phyloP scores from a whole-genome alignment of 164 flowering plant genomes.

The Tetracentron sinense region DNA sequence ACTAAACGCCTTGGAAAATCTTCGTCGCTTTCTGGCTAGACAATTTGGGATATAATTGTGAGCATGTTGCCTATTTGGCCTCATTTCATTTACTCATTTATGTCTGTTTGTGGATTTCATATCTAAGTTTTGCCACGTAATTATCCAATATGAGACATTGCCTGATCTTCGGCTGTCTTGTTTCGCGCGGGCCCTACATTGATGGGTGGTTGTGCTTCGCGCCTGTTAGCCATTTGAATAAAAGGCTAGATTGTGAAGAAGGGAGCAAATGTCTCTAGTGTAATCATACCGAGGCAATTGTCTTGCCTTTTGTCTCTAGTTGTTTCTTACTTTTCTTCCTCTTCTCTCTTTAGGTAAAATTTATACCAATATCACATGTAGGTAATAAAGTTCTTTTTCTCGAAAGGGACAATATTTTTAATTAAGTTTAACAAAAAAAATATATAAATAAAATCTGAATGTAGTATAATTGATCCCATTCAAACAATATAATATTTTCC shows the following conservation, averaged over 20 bases:
- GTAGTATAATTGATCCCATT: no score
- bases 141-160: conserved; percentile 10
- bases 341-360: neutral
- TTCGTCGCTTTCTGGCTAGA: conserved; percentile 15
- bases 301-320: conserved; percentile 33
- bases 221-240: neutral
- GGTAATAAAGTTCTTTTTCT: no score
- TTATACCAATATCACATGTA: no score
- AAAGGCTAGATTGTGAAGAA: conserved; percentile 5
- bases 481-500: no score
- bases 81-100: neutral
- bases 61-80: conserved; percentile 35
- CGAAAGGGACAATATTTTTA: no score
- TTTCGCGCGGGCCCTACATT: conserved; percentile 30
- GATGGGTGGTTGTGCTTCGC: conserved; percentile 21
- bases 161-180: conserved; percentile 16
- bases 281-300: conserved; percentile 24
- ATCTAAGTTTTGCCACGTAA: neutral
- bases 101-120: neutral
- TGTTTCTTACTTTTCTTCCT: conserved; percentile 12
- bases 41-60: conserved; percentile 22
- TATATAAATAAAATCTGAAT: no score
- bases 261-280: conserved; percentile 31
- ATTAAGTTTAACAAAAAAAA: no score
- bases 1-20: conserved; percentile 10